Evolutionary conservation across 208 protist genomes (phyloP).

Genomic region (Angomonas deanei): DNA sequence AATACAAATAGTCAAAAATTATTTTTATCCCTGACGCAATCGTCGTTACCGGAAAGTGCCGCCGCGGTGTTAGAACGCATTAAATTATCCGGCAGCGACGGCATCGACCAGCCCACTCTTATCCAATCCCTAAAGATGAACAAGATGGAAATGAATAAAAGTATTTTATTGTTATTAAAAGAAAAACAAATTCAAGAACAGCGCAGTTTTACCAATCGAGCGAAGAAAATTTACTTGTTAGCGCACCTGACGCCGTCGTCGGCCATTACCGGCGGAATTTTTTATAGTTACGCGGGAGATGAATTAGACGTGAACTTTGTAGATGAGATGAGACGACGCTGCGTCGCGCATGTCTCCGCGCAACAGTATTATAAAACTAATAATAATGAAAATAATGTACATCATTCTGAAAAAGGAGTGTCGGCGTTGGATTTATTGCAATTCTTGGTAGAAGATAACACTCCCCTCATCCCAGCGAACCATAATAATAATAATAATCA

Average conservation of each 20-base stretch:
- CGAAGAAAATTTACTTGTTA: slow-evolving; percentile 80
- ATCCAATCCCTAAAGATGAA: slow-evolving; percentile 45
- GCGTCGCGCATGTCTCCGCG: slow-evolving; percentile 44
- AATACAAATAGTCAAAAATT: background rate
- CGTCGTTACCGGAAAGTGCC: slow-evolving; percentile 40
- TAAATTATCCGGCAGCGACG: slow-evolving; percentile 49
- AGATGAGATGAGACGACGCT: slow-evolving; percentile 60
- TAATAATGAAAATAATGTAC: slow-evolving; percentile 3
- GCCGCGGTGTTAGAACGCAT: slow-evolving; percentile 63
- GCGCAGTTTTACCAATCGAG: slow-evolving; percentile 73
- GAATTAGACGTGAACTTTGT: slow-evolving; percentile 42
- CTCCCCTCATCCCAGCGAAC: background rate
- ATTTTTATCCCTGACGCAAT: background rate
- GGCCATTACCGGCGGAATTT: slow-evolving; percentile 73
- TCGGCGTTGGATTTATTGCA: background rate
- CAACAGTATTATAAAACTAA: slow-evolving; percentile 16
- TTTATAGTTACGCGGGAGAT: slow-evolving; percentile 37
- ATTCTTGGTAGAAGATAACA: background rate
- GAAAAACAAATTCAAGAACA: slow-evolving; percentile 70
- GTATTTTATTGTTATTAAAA: slow-evolving; percentile 36
- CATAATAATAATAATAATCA: background rate
- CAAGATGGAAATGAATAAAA: slow-evolving; percentile 66
- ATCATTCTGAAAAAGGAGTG: background rate
- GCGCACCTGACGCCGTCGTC: slow-evolving; percentile 73
- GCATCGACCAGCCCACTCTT: slow-evolving; percentile 71